These are phyloP conservation scores for Aspergillus sp. DNA, from an alignment of 2,329 filamentous ascomycete genomes.

Conservation along the genomic window DNA sequence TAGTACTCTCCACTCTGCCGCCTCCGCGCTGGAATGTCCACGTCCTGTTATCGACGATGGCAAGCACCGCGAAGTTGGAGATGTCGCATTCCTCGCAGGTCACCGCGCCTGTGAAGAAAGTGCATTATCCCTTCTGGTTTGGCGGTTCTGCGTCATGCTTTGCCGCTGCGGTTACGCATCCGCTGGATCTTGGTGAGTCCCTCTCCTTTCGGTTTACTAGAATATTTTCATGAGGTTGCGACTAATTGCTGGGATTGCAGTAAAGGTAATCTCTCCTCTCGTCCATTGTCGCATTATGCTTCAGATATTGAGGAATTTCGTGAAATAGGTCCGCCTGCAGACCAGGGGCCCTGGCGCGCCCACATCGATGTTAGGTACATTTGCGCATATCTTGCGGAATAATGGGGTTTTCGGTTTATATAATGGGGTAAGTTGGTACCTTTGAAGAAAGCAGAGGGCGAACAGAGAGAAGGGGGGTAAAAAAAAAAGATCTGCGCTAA, in stretches of 20 bases:
- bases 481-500: conserved; percentile 2
- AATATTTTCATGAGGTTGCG: background rate
- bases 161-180: conserved; percentile 89
- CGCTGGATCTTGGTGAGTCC: conserved; percentile 79
- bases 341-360: conserved; percentile 74
- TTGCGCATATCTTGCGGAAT: conserved; percentile 73
- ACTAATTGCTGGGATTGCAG: conserved; percentile 39
- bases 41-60: conserved; percentile 32
- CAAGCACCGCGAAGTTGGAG: conserved; percentile 34
- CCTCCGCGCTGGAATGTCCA: conserved; percentile 18
- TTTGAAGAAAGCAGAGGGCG: background rate
- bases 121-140: conserved; percentile 87
- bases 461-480: background rate
- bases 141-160: conserved; percentile 91
- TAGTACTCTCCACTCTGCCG: conserved; percentile 11
- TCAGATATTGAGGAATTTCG: conserved; percentile 9
- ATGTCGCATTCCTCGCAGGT: conserved; percentile 24
- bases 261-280: conserved; percentile 49
- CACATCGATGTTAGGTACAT: conserved; percentile 81
- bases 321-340: conserved; percentile 74
- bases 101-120: conserved; percentile 31
- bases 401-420: conserved; percentile 83
- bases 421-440: conserved; percentile 61
- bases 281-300: background rate
- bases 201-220: background rate